Base-by-base conservation (phyloP, 345 rosid genomes). In the Bretschneidera sinensis region DNA sequence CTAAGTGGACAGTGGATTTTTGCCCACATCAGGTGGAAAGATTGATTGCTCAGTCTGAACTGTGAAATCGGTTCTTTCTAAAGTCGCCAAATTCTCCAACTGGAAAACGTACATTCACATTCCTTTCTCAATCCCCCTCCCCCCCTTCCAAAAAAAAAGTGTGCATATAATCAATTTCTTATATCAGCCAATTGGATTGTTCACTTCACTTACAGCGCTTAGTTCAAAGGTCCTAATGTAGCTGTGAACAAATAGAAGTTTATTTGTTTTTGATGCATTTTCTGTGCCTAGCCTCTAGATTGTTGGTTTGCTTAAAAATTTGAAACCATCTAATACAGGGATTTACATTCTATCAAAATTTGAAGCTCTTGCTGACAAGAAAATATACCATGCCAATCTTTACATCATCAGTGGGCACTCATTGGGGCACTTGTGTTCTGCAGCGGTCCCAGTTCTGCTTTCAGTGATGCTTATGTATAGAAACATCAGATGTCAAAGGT, bases 371-470 rank as follows among this genome's bases (percentile, higher is more conserved):
- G 75, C 87, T 19, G 96, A 87, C 74, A 54, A 39, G 71, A 87
- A 84, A 71, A 76, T 87, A 73, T 87, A 91, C 75, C 67, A 17
- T 19, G 77, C 77, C 0, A 85, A 71, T 74, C 71, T 53, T 21
- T 88, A 78, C 72, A 59, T 78, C 50, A 82, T 91, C 66, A 88
- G 94, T 0, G 94, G 97, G 13, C 97, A 85, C 66, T 91, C 91
- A 52, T 71, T 88, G 63, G 94, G 62, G 74, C 96, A 91, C 72
- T 62, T 88, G 64, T 82, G 85, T 72, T 79, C 84, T 6, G 88
- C 85, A 11, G 48, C 60, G 23, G 75, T 81, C 35, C 83, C 81
- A 24, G 64, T 80, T 65, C 60, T 87, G 60, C 81, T 88, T 14
- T 64, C 85, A 21, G n/a, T 84, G 23, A 91, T 91, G 97, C 96